Conservation (phyloP, 1,139 yeast species). For the Suhomyces bribrorum region DNA sequence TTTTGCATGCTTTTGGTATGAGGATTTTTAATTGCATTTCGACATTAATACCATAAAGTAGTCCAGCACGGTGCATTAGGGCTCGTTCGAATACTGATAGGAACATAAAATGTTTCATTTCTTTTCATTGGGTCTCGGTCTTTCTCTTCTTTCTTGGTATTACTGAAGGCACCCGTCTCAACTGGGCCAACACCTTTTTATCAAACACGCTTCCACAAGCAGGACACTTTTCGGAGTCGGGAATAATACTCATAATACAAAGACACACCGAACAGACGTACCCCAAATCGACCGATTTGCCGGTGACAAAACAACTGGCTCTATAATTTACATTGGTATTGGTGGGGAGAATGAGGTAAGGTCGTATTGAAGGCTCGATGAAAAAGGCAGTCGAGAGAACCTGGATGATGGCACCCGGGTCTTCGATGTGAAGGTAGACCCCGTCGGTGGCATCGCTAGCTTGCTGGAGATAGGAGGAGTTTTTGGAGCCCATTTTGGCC, state of each 20-base stretch:
- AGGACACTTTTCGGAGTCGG: slow-evolving; percentile 52
- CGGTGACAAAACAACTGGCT: slow-evolving; percentile 91
- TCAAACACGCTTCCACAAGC: slow-evolving; percentile 55
- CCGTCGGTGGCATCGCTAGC: slow-evolving; percentile 97
- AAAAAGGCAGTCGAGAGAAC: slow-evolving; percentile 62
- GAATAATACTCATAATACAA: slow-evolving; percentile 73
- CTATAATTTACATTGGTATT: slow-evolving; percentile 87
- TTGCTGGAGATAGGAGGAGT: slow-evolving; percentile 87
- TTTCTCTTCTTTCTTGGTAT: slow-evolving; percentile 42
- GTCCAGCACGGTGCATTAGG: no score
- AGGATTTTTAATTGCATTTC: no score
- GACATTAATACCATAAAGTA: no score
- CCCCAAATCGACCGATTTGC: slow-evolving; percentile 87
- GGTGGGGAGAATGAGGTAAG: slow-evolving; percentile 76
- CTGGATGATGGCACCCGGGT: slow-evolving; percentile 79
- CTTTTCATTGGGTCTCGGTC: slow-evolving; percentile 3
- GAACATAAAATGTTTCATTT: no score
- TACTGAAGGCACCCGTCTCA: slow-evolving; percentile 57
- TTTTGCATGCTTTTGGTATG: no score
- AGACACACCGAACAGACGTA: slow-evolving; percentile 94
- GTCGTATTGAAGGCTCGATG: slow-evolving; percentile 80
- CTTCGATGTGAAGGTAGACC: slow-evolving; percentile 72
- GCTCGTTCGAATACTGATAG: no score
- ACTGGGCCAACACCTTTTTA: slow-evolving; percentile 45
- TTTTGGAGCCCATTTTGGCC: slow-evolving; percentile 69